Percentiles rank a stretch among this genome's conserved stretches.
phyloP scores from a whole-genome alignment of 768 basidiomycete genomes.

The Leccinum variicolor region DNA sequence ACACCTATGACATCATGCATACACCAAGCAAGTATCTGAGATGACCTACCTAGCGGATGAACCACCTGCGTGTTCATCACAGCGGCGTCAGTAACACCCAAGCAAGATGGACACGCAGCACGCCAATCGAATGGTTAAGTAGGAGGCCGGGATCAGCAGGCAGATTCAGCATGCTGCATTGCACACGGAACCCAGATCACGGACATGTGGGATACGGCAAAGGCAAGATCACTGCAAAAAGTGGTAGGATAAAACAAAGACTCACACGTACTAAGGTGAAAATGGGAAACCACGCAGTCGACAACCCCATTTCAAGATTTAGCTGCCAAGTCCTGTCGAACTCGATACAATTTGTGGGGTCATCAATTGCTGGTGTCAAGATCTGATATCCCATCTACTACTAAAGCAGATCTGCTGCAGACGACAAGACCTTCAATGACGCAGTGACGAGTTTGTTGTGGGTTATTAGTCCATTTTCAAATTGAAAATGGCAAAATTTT shows the following conservation, averaged over 20 bases:
- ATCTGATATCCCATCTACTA: too few relatives aligned
- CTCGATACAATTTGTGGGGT: background rate
- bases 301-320: too few relatives aligned
- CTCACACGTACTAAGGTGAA: background rate
- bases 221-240: background rate
- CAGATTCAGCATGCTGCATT: background rate
- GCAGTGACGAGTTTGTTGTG: too few relatives aligned
- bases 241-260: background rate
- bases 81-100: background rate
- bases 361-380: too few relatives aligned
- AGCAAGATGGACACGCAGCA: too few relatives aligned
- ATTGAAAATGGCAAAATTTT: too few relatives aligned
- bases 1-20: background rate
- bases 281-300: background rate
- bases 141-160: background rate
- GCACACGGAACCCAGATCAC: background rate
- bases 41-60: background rate
- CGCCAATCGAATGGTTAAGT: too few relatives aligned
- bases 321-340: background rate
- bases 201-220: background rate
- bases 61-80: background rate
- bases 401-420: too few relatives aligned
- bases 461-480: too few relatives aligned
- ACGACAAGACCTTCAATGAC: too few relatives aligned
- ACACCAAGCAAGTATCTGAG: background rate